phyloP scores from a whole-genome alignment of 1,284 basidiomycete genomes.

The Malassezia psittaci region DNA sequence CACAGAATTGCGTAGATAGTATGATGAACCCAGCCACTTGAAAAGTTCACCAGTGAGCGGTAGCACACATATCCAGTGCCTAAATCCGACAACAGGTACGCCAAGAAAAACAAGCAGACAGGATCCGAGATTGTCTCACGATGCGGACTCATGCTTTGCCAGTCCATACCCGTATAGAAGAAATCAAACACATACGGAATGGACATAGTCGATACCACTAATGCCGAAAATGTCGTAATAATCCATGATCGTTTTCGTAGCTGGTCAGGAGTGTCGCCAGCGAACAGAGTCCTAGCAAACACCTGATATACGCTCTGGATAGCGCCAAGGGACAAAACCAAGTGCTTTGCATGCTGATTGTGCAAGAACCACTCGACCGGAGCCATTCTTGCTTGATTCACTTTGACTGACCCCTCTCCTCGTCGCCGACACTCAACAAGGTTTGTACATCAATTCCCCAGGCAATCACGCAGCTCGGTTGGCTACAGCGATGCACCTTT shows the following conservation, averaged over 20 bases:
- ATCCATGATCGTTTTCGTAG: conserved; percentile 45
- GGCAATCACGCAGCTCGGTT: no score
- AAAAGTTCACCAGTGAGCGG: conserved; percentile 39
- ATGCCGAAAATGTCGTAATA: conserved; percentile 39
- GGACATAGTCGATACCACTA: conserved; percentile 33
- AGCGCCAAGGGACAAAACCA: conserved; percentile 27
- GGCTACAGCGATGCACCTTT: not conserved
- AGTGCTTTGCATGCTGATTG: not conserved
- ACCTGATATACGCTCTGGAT: conserved; percentile 36
- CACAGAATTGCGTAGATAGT: conserved; percentile 37
- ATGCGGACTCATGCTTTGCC: conserved; percentile 25
- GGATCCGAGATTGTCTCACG: conserved; percentile 30
- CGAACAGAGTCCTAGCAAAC: conserved; percentile 26
- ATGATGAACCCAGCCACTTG: conserved; percentile 45
- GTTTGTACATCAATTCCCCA: no score
- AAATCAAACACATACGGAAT: conserved; percentile 39
- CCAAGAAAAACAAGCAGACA: conserved; percentile 37
- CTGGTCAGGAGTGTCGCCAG: conserved; percentile 26
- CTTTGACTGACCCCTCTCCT: no score
- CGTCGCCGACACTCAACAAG: no score
- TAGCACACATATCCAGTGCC: conserved; percentile 40
- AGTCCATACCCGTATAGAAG: conserved; percentile 28
- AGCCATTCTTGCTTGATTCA: no score
- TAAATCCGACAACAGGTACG: conserved; percentile 41
- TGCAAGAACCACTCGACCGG: not conserved